Base-by-base conservation (phyloP, 2,329 filamentous ascomycete genomes). In the Rhexocercosporidium sp. region DNA sequence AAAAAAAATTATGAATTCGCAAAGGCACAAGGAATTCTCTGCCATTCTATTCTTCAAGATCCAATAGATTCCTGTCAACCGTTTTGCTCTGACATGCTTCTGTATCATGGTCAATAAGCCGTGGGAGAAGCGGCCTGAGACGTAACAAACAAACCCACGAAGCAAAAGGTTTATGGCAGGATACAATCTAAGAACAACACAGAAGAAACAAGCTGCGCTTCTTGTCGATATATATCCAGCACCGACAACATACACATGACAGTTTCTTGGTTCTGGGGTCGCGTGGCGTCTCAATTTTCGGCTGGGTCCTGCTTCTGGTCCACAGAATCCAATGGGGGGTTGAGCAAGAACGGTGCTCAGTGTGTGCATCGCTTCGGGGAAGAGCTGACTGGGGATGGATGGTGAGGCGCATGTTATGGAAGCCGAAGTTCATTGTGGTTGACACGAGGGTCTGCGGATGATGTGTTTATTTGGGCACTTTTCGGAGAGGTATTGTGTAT, bases 281-380 rank as follows among this genome's bases (percentile, higher is more conserved):
- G n/a, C n/a, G 41, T 57, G 31, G 62, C 67, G 9, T 65, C 59
- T 20, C 59, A 64, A 14, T 67, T 65, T 12, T 65, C 65, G 2
- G 53, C 67, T 2, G 67, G 67, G 1, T 46, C 60, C 67, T 11
- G 65, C 67, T 18, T 65, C 67, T 9, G 67, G 67, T 6, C 51
- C 44, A 27, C 37, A 25, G 16, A 54, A 62, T n/a, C 56, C 63
- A 18, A 65, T 69, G 16, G 67, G 66, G 62, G 67, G 67, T 22
- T 25, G 27, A 54, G 31, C 14, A 41, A 53, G 41, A 60, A 47
- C 34, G 56, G 56, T 8, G 34, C 47, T 12, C 59, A 59, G 46
- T 66, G 61, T 57, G 49, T 96, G 62, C 93, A 90, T 79, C 89
- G 92, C 70, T 96, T 94, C 91, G 53, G 95, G 94, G 70, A 85